phyloP scores from a whole-genome alignment of 1,139 yeast species.

The Blastobotrys petasosporus region DNA sequence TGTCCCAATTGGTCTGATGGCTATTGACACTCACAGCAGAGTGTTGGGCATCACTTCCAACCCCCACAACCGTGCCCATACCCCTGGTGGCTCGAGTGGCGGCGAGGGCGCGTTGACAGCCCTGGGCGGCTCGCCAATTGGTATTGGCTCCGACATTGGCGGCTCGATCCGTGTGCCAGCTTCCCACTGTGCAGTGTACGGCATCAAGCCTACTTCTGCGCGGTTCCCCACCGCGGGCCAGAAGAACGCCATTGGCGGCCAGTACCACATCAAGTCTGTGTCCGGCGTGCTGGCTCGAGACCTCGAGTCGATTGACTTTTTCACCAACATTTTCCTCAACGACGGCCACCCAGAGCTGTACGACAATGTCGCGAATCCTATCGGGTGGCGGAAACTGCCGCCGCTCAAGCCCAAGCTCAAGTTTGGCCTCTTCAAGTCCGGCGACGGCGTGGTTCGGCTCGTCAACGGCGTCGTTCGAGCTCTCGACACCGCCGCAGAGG shows the following conservation, averaged over 20 bases:
- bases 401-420: slow-evolving; percentile 24
- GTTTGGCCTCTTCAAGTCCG: no score
- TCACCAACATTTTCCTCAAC: slow-evolving; percentile 48
- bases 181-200: slow-evolving; percentile 46
- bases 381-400: slow-evolving; percentile 41
- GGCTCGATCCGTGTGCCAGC: slow-evolving; percentile 57
- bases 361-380: slow-evolving; percentile 43
- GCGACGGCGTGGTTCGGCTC: slow-evolving; percentile 30
- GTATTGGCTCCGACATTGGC: slow-evolving; percentile 59
- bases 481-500: slow-evolving; percentile 26
- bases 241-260: slow-evolving; percentile 36
- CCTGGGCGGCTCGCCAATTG: slow-evolving; percentile 43
- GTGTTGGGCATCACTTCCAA: slow-evolving; percentile 42
- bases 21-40: slow-evolving; percentile 43
- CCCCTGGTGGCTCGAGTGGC: slow-evolving; percentile 56
- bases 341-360: slow-evolving; percentile 47
- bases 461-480: slow-evolving; percentile 44
- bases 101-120: slow-evolving; percentile 55
- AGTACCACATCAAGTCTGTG: slow-evolving; percentile 40
- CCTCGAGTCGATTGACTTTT: slow-evolving; percentile 51
- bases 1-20: slow-evolving; percentile 53
- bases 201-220: slow-evolving; percentile 44
- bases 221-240: slow-evolving; percentile 44
- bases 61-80: slow-evolving; percentile 39
- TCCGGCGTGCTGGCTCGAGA: slow-evolving; percentile 46